Evolutionary conservation across 257 asterid species (phyloP), one percentile per base, ranked within the genome.

Genomic region (Penstemon davidsonii): DNA sequence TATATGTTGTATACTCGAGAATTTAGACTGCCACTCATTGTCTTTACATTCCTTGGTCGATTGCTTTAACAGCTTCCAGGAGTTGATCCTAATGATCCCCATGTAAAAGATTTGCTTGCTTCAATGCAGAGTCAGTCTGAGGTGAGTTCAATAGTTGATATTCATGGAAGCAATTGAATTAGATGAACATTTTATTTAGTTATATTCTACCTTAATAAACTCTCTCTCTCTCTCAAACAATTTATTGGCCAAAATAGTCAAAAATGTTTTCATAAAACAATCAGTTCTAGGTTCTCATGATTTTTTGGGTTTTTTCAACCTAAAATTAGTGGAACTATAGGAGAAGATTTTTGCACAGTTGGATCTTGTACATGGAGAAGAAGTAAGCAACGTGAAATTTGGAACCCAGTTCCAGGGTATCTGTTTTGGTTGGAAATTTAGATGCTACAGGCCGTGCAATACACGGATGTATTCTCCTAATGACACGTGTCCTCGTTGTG

Each of bases 51-150:
- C 63, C 38, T 38, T 64, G 41, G 5, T 52, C 68, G 41, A 8
- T 82, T 73, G 62, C 60, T 78, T 75, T 38, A 51, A 75, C 92
- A 93, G 99, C 97, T 93, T 69, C 99, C 99, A 10, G 99, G 99
- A 66, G 99, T 93, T 75, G 99, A 93, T 84, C 95, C 96, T 69
- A 90, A 93, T 64, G 97, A 93, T 72, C 96, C 97, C 51, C 85
- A 88, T 5, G 94, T 93, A 76, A 88, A 80, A 82, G 96, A 88
- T 78, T 78, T 93, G 74, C 96, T 93, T 67, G 95, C 97, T 33
- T 90, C 99, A 66, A 84, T 93, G 95, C 97, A 90, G 72, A 85
- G 67, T 78, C 95, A 86, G 64, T 73, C 97, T 43, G 96, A 90
- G 97, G 99, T 90, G 76, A 83, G 91, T 74, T 77, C 12, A 18